Conservation (phyloP, 1,139 yeast species). For the Diutina sp. region DNA sequence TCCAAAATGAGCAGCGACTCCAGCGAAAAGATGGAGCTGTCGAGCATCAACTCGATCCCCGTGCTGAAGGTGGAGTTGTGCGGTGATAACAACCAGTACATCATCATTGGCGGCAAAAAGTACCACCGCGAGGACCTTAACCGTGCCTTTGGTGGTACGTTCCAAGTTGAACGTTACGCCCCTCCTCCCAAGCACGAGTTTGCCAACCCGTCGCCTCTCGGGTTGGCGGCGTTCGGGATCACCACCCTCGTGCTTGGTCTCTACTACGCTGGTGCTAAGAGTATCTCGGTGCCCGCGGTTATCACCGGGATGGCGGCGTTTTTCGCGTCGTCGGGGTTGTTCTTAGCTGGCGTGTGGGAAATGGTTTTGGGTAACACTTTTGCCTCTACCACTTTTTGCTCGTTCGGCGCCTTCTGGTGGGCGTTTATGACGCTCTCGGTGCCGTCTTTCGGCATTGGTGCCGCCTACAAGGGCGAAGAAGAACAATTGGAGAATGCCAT, state of each 20-base stretch:
- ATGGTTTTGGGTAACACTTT: slow-evolving; percentile 17
- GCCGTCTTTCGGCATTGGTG: slow-evolving; percentile 18
- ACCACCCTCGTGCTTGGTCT: not conserved
- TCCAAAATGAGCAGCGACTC: not conserved
- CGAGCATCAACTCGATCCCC: not conserved
- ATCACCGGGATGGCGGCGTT: slow-evolving; percentile 1
- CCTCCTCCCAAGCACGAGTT: slow-evolving; percentile 1
- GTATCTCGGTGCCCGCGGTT: not conserved
- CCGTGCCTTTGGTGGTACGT: slow-evolving; percentile 1
- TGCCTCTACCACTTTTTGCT: slow-evolving; percentile 22
- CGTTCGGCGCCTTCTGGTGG: slow-evolving; percentile 26
- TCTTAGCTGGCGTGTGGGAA: slow-evolving; percentile 6
- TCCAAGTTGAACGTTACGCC: not conserved
- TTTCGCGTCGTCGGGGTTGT: not conserved
- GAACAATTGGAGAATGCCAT: slow-evolving; percentile 21
- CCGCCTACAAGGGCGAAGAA: slow-evolving; percentile 14
- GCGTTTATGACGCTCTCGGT: slow-evolving; percentile 23
- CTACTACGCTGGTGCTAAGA: slow-evolving; percentile 1
- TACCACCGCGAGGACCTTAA: not conserved
- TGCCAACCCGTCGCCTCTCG: slow-evolving; percentile 1
- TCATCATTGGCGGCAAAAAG: slow-evolving; percentile 1
- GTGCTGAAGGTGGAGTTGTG: not conserved
- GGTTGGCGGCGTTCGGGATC: slow-evolving; percentile 1
- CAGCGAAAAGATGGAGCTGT: not conserved
- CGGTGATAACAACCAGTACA: not conserved